phyloP scores from a whole-genome alignment of 164 flowering plant genomes.

The Litsea cubeba region DNA sequence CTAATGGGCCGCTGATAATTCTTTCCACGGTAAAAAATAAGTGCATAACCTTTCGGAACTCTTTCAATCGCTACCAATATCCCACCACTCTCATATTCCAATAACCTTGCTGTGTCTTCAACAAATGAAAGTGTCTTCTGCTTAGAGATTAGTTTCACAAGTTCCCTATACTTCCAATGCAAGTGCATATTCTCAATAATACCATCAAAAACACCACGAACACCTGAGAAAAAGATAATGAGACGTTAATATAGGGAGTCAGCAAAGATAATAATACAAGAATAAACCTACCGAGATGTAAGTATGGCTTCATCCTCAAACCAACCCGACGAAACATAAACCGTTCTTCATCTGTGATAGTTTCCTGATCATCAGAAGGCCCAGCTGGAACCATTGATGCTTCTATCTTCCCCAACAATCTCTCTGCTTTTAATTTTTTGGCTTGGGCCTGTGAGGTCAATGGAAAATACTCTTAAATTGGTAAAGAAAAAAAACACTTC shows the following conservation, averaged over 20 bases:
- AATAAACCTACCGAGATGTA: slow-evolving; percentile 71
- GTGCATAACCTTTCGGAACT: slow-evolving; percentile 89
- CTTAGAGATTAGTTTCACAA: slow-evolving; percentile 86
- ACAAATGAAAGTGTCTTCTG: slow-evolving; percentile 85
- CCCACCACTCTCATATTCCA: slow-evolving; percentile 96
- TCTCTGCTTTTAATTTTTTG: slow-evolving; percentile 81
- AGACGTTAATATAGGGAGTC: slow-evolving; percentile 1
- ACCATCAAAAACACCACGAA: slow-evolving; percentile 98
- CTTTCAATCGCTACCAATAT: slow-evolving; percentile 82
- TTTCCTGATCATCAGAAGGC: slow-evolving; percentile 90
- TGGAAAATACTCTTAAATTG: not conserved
- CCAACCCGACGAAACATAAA: slow-evolving; percentile 89
- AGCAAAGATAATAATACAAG: not conserved
- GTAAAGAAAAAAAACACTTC: too few species aligned
- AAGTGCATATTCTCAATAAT: slow-evolving; percentile 98
- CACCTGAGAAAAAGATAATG: slow-evolving; percentile 40
- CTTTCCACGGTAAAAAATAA: slow-evolving; percentile 95
- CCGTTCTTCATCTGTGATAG: slow-evolving; percentile 89
- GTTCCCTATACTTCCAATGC: slow-evolving; percentile 98
- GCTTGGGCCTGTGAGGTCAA: slow-evolving; percentile 65
- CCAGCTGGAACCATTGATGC: slow-evolving; percentile 76
- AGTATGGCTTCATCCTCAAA: slow-evolving; percentile 85
- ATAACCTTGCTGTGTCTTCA: slow-evolving; percentile 84
- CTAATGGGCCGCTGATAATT: slow-evolving; percentile 82
- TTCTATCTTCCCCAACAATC: slow-evolving; percentile 68